Conservation (phyloP, 176 grass and related monocot genomes). For the Carex littledalei region DNA sequence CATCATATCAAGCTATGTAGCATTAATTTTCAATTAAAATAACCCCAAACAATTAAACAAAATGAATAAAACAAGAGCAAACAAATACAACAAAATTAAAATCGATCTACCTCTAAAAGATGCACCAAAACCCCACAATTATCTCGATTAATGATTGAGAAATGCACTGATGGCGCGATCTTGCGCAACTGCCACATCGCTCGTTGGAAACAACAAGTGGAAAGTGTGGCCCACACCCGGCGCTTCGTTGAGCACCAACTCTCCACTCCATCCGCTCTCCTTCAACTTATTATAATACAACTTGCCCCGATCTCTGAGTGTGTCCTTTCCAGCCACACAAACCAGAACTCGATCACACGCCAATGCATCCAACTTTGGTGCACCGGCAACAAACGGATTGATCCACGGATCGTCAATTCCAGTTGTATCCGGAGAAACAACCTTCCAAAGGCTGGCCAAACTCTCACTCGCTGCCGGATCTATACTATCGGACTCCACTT, state of each 20-base stretch:
- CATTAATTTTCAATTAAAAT: background rate
- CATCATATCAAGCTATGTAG: background rate
- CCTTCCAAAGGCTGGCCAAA: slow-evolving; percentile 16
- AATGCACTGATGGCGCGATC: slow-evolving; percentile 12
- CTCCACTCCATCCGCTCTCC: slow-evolving; percentile 29
- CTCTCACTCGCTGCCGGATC: slow-evolving; percentile 12
- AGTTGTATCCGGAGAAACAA: slow-evolving; percentile 7
- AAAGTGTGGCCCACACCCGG: slow-evolving; percentile 26
- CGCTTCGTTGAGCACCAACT: slow-evolving; percentile 15
- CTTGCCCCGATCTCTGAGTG: slow-evolving; percentile 27
- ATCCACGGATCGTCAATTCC: slow-evolving; percentile 25
- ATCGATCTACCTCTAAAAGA: slow-evolving; percentile 5
- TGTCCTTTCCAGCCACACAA: slow-evolving; percentile 28
- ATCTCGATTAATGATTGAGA: slow-evolving; percentile 15
- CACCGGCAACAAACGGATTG: slow-evolving; percentile 25
- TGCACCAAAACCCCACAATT: background rate
- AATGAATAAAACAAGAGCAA: background rate
- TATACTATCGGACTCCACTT: slow-evolving; percentile 16
- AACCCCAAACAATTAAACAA: background rate
- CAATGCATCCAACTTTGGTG: slow-evolving; percentile 25
- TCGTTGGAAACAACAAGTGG: slow-evolving; percentile 6
- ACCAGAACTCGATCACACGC: slow-evolving; percentile 22
- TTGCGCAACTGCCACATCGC: background rate
- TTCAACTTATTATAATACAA: slow-evolving; percentile 25
- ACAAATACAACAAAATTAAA: background rate